These are phyloP conservation scores for Apiotrichum siamense DNA, from an alignment of 1,284 basidiomycete genomes.

Conservation along the genomic window DNA sequence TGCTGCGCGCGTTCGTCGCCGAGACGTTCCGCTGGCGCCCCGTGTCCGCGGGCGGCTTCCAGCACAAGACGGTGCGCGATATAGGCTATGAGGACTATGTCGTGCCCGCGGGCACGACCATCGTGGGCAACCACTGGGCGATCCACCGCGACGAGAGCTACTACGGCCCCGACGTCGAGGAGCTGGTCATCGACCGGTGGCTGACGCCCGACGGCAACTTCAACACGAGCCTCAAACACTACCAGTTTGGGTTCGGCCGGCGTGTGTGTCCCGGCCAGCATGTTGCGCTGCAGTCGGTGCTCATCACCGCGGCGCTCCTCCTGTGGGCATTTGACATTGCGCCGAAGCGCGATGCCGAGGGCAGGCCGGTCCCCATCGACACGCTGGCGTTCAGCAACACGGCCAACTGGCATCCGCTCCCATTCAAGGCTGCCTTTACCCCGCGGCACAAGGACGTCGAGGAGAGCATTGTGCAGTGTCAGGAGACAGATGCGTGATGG, in stretches of 20 bases:
- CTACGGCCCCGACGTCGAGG: conserved; percentile 24
- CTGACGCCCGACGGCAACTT: conserved; percentile 15
- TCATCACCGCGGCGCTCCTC: conserved; percentile 39
- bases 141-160: conserved; percentile 24
- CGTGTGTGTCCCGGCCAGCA: conserved; percentile 43
- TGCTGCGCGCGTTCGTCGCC: conserved; percentile 14
- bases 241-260: conserved; percentile 32
- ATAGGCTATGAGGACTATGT: conserved; percentile 6
- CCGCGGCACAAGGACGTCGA: conserved; percentile 2
- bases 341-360: conserved; percentile 1
- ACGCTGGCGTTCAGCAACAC: conserved; percentile 19
- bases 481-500: too few species aligned
- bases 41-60: conserved; percentile 18
- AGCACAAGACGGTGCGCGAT: conserved; percentile 8
- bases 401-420: conserved; percentile 19
- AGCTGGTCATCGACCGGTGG: conserved; percentile 24
- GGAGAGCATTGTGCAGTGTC: too few species aligned
- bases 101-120: conserved; percentile 4
- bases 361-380: too few species aligned
- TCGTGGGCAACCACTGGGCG: conserved; percentile 18
- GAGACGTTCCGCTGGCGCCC: conserved; percentile 21
- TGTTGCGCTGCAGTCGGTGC: conserved; percentile 41
- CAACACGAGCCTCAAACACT: conserved; percentile 17
- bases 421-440: conserved; percentile 12
- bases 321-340: conserved; percentile 42